phyloP scores from a whole-genome alignment of 345 rosid species.

The Salix dunnii region DNA sequence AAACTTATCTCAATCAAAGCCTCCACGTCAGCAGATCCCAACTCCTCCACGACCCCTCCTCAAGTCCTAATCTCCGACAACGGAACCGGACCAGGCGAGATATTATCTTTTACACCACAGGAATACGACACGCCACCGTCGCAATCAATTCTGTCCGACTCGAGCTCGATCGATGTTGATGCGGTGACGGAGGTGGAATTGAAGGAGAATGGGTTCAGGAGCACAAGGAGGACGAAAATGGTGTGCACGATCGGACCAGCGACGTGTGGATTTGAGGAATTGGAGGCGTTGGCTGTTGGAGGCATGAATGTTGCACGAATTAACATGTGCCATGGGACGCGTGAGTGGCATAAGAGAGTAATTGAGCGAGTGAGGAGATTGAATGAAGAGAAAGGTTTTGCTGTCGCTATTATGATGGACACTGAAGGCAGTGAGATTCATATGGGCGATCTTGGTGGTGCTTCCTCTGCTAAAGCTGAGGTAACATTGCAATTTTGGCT shows the following conservation, averaged over 20 bases:
- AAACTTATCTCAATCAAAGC: conserved; percentile 41
- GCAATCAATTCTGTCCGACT: conserved; percentile 13
- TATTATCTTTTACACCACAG: neutral
- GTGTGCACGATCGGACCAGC: conserved; percentile 95
- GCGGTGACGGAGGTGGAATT: conserved; percentile 85
- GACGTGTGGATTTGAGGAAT: conserved; percentile 81
- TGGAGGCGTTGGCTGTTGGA: conserved; percentile 83
- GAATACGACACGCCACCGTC: neutral
- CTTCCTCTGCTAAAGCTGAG: conserved; percentile 85
- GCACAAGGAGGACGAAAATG: conserved; percentile 94
- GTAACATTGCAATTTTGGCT: conserved; percentile 24
- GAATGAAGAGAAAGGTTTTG: conserved; percentile 93
- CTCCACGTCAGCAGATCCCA: conserved; percentile 44
- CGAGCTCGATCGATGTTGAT: conserved; percentile 67
- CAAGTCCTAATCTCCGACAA: conserved; percentile 52
- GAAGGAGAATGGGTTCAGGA: conserved; percentile 98
- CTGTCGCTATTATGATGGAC: conserved; percentile 99
- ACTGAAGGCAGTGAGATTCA: conserved; percentile 99
- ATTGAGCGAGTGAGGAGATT: conserved; percentile 76
- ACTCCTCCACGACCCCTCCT: conserved; percentile 27
- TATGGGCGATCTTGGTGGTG: conserved; percentile 97
- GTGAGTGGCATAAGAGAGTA: conserved; percentile 84
- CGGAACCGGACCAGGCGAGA: conserved; percentile 32
- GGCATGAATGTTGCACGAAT: conserved; percentile 99
- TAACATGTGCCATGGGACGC: conserved; percentile 95